Base-by-base conservation (phyloP, 75 land plant genomes). In the Sequoiadendron giganteum region DNA sequence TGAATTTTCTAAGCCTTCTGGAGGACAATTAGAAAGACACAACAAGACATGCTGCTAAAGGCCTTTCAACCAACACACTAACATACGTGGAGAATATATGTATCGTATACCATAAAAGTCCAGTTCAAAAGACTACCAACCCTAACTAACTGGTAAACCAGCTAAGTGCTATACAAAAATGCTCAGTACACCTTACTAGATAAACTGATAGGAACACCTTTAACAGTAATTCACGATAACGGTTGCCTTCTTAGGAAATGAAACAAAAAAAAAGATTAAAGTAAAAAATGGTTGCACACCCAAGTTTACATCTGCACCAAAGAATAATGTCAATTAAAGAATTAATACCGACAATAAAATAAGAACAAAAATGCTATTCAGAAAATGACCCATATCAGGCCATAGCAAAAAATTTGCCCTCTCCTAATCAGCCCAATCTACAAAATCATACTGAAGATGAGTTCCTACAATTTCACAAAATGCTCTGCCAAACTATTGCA, bases 301-400 rank as follows among this genome's bases (percentile, higher is more conserved):
- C 70, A 75, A 75, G 77, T 32, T 34, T 34, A 75, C 77, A 75
- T 75, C 38, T 82, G 84, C 84, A 82, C 49, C 30, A 82, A 82
- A 82, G 84, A 82, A 82, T 82, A 82, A 82, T 82, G 84, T 47
- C 84, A 82, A 82, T 82, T 82, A 82, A 82, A 82, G 84, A 82
- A 82, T 82, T 82, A 39, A 82, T 45, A 14, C 54, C 30, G 54
- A 82, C 47, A 47, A 82, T 25, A 28, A 65, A 65, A 65, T 65
- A 65, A 45, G 28, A 45, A 47, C 34, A 82, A 82, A 82, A 82
- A 42, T 82, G 48, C 30, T 49, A 82, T 82, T 82, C 84, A 47
- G 84, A 47, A 82, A 80, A 80, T 43, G 83, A 42, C 83, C 83
- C 48, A 80, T 39, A 21, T 39, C 4, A 30, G 84, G 43, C n/a